Evolutionary conservation across 2,329 filamentous ascomycete species (phyloP).

Genomic region (Colletotrichum lini): DNA sequence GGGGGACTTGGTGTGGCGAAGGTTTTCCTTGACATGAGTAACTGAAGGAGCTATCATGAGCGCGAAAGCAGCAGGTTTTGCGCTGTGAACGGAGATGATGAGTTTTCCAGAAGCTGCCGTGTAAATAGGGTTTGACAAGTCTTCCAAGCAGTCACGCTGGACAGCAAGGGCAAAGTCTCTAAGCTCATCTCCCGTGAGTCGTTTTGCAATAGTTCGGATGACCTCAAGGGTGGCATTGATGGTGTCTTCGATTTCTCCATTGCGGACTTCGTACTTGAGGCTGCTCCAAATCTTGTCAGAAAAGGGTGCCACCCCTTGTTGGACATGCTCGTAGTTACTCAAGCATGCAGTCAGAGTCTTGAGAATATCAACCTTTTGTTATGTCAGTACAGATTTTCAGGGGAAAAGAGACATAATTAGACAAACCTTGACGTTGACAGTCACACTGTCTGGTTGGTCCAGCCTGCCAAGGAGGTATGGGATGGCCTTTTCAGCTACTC

Average conservation of each 20-base stretch:
- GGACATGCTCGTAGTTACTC: slow-evolving; percentile 61
- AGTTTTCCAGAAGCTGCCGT: slow-evolving; percentile 67
- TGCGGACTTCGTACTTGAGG: slow-evolving; percentile 75
- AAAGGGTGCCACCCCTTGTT: slow-evolving; percentile 64
- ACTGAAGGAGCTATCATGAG: slow-evolving; percentile 62
- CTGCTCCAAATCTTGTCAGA: slow-evolving; percentile 69
- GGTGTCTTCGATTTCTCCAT: slow-evolving; percentile 71
- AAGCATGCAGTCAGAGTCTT: slow-evolving; percentile 69
- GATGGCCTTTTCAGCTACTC: slow-evolving; percentile 61
- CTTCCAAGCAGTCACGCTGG: slow-evolving; percentile 67
- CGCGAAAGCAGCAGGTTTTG: slow-evolving; percentile 63
- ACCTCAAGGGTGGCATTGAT: slow-evolving; percentile 70
- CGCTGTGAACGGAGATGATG: slow-evolving; percentile 65
- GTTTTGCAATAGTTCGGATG: slow-evolving; percentile 63
- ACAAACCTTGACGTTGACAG: slow-evolving; percentile 69
- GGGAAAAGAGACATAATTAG: background rate
- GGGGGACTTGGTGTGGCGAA: slow-evolving; percentile 65
- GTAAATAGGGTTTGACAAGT: slow-evolving; percentile 68
- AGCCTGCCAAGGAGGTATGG: slow-evolving; percentile 71
- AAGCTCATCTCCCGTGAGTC: slow-evolving; percentile 61
- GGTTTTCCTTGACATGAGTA: slow-evolving; percentile 64
- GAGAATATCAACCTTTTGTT: slow-evolving; percentile 65
- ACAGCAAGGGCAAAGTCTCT: slow-evolving; percentile 63
- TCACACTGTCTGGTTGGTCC: slow-evolving; percentile 71
- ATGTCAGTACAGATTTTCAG: background rate